These are phyloP conservation scores for Phytophthora palmivora DNA, from an alignment of 352 stramenopile genomes.

Conservation along the genomic window DNA sequence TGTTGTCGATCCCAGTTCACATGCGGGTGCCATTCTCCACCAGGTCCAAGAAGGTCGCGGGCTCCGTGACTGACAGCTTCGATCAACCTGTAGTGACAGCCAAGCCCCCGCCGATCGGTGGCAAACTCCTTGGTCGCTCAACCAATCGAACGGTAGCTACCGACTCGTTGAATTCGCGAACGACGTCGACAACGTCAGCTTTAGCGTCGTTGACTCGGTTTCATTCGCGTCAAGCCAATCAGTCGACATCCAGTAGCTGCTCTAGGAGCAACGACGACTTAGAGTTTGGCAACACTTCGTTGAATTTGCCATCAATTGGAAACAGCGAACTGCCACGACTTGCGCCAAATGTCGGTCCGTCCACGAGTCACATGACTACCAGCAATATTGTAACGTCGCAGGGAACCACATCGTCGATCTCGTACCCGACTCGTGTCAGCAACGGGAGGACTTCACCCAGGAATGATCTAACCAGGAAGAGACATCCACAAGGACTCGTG, in stretches of 20 bases:
- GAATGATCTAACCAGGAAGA: slow-evolving; percentile 33
- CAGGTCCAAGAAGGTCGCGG: slow-evolving; percentile 40
- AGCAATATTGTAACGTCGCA: slow-evolving; percentile 38
- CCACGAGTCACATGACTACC: slow-evolving; percentile 26
- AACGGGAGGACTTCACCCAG: slow-evolving; percentile 21
- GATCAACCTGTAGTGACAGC: slow-evolving; percentile 29
- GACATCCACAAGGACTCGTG: slow-evolving; percentile 51
- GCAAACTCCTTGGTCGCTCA: slow-evolving; percentile 42
- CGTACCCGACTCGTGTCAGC: slow-evolving; percentile 19
- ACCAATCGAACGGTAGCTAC: slow-evolving; percentile 35
- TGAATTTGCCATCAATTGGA: slow-evolving; percentile 30
- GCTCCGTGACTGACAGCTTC: slow-evolving; percentile 33
- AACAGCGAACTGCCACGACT: slow-evolving; percentile 28
- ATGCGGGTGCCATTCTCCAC: slow-evolving; percentile 54
- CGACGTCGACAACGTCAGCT: slow-evolving; percentile 33
- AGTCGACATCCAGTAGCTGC: slow-evolving; percentile 37
- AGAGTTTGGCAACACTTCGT: slow-evolving; percentile 21
- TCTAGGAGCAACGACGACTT: slow-evolving; percentile 21
- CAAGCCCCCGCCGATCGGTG: slow-evolving; percentile 28
- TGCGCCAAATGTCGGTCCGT: slow-evolving; percentile 15
- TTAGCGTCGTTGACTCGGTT: slow-evolving; percentile 62
- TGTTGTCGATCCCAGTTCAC: slow-evolving; percentile 33
- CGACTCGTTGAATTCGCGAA: slow-evolving; percentile 37
- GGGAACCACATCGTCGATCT: slow-evolving; percentile 13
- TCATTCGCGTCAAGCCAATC: slow-evolving; percentile 35